Evolutionary conservation across 106 monocot genomes (phyloP).

Genomic region (Allium fistulosum): DNA sequence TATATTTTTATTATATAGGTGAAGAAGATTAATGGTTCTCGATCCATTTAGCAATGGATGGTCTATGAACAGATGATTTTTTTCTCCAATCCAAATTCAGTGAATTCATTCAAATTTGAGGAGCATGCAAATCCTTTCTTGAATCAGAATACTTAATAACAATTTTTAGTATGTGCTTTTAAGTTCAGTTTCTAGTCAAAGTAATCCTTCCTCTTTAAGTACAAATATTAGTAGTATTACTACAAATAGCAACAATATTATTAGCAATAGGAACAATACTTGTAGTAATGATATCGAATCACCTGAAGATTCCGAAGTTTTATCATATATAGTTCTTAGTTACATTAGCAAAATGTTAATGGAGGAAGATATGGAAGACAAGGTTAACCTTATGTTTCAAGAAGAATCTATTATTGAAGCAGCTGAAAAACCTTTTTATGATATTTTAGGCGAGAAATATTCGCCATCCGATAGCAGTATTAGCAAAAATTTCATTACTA

Average conservation of each 20-base stretch:
- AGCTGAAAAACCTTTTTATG: conserved; percentile 80
- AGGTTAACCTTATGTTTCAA: conserved; percentile 26
- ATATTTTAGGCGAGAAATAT: conserved; percentile 59
- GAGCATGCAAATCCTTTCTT: background rate
- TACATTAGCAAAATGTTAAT: conserved; percentile 77
- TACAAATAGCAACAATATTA: too few relatives aligned
- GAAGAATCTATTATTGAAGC: conserved; percentile 44
- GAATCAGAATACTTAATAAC: background rate
- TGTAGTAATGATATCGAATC: background rate
- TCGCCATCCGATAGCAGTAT: conserved; percentile 22
- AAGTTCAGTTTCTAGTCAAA: background rate
- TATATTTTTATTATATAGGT: background rate
- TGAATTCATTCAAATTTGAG: too few relatives aligned
- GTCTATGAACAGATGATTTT: conserved; percentile 6
- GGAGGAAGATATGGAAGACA: conserved; percentile 87
- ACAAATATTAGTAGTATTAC: background rate
- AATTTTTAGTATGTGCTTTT: background rate
- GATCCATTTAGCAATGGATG: too few relatives aligned
- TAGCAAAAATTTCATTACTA: background rate
- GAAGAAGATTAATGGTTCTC: conserved; percentile 8
- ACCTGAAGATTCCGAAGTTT: conserved; percentile 30
- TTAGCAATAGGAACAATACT: too few relatives aligned
- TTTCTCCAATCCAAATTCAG: background rate
- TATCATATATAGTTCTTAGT: conserved; percentile 42
- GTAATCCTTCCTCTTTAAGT: background rate